Evolutionary conservation across 345 rosid species (phyloP), one percentile per base, ranked within the genome.

Genomic region (Euclidium syriacum): DNA sequence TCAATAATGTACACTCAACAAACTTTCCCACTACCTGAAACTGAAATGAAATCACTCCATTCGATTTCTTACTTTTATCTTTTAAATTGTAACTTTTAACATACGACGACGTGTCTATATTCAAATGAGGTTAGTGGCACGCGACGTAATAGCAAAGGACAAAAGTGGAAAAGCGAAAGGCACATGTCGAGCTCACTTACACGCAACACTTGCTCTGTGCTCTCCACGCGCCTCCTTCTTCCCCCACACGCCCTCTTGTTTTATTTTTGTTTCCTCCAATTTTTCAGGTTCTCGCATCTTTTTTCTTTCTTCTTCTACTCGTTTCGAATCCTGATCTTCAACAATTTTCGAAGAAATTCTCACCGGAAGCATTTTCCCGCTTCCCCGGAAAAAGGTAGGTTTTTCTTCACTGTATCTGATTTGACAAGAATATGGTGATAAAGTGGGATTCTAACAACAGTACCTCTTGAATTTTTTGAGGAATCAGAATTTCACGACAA

Each of bases 191-290:
- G 57, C 62, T 73, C 68, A 77, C 58, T 59, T 23, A 57, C 73
- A 40, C 62, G 73, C 70, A 74, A 52, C 43, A 63, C 23, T 59
- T 27, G 22, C 39, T 69, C 26, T 61, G 72, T 82, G 79, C 68
- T 34, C 17, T 69, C 71, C 90, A 80, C 85, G 85, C 90, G 78
- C 85, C 78, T 51, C 51, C 66, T 49, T 62, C 74, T 30, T 46
- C 11, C 20, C 33, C 62, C 68, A 46, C 47, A 65, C 73, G 72
- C 71, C 72, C 68, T 43, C 67, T 68, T 51, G 12, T 63, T 3
- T 26, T 16, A 32, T 19, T 7, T 3, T 20, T 6, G n/a, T 33
- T 24, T 46, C 32, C 32, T 44, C 23, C 10, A n/a, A n/a, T 1
- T 36, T 58, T 34, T 11, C 51, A 46, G n/a, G 19, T 12, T 24